A percentile compares a stretch with the other conserved stretches of the same genome.
These are phyloP conservation scores for Globisporangium abappressorium DNA, from an alignment of 352 stramenopile genomes.

Conservation along the genomic window DNA sequence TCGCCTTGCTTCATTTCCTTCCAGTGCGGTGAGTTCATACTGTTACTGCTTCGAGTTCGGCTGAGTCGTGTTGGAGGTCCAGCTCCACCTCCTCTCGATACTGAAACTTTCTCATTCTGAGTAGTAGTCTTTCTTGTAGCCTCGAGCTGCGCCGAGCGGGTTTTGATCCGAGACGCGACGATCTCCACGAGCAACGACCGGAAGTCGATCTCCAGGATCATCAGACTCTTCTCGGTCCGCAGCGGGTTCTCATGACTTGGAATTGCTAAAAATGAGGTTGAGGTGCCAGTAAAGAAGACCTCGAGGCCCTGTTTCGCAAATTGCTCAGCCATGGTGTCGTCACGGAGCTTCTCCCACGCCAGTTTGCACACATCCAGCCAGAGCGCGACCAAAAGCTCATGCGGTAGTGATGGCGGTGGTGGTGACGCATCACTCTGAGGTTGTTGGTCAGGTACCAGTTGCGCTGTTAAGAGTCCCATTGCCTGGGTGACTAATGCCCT, in stretches of 20 bases:
- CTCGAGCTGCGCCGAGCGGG: conserved; percentile 16
- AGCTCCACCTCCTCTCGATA: neutral
- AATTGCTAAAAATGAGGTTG: conserved; percentile 1
- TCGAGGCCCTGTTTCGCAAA: conserved; percentile 31
- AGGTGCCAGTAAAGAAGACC: conserved; percentile 31
- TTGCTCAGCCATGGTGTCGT: conserved; percentile 25
- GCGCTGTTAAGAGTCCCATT: neutral
- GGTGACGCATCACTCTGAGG: neutral
- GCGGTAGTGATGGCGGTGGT: neutral
- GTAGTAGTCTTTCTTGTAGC: conserved; percentile 14
- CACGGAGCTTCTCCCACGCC: conserved; percentile 42
- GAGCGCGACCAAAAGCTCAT: conserved; percentile 35
- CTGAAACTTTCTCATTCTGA: neutral
- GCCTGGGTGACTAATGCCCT: neutral
- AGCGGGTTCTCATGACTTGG: conserved; percentile 12
- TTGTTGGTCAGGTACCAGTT: neutral
- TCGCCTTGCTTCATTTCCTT: conserved; percentile 11
- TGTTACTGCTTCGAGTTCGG: neutral
- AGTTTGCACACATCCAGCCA: conserved; percentile 46
- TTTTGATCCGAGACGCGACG: conserved; percentile 37
- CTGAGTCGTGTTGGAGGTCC: neutral
- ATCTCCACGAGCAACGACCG: conserved; percentile 48
- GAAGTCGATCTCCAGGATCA: conserved; percentile 55
- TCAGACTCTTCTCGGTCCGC: conserved; percentile 42
- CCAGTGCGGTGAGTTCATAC: neutral